Conservation (phyloP, 805 yeast genomes). For the Ogataea saltuana region DNA sequence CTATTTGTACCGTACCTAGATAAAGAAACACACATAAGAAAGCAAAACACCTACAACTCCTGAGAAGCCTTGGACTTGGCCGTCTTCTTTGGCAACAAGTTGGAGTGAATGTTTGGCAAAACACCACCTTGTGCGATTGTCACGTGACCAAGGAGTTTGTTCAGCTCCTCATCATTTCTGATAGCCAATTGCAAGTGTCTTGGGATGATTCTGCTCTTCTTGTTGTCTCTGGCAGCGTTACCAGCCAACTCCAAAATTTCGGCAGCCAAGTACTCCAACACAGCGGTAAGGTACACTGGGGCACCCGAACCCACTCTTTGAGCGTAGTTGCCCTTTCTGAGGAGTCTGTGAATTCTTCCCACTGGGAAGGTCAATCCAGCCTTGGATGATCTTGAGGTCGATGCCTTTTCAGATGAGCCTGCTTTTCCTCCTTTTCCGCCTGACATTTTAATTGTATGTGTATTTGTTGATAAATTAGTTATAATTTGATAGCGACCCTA, state of each 20-base stretch:
- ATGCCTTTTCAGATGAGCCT: conserved; percentile 90
- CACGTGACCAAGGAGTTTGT: conserved; percentile 88
- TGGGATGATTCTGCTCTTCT: conserved; percentile 98
- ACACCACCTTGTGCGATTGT: conserved; percentile 99
- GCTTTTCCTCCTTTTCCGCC: conserved; percentile 93
- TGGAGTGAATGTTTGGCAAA: conserved; percentile 93
- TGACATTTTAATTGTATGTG: conserved; percentile 37
- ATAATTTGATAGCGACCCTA: background rate
- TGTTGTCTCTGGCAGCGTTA: conserved; percentile 98
- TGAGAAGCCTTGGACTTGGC: conserved; percentile 57
- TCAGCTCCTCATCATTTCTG: conserved; percentile 98
- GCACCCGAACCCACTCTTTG: conserved; percentile 99
- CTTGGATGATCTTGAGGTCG: conserved; percentile 97
- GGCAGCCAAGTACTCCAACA: conserved; percentile 94
- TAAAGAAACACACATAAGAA: conserved; percentile 10
- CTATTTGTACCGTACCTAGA: conserved; percentile 13
- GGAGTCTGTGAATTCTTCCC: conserved; percentile 96
- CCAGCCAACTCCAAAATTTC: conserved; percentile 98
- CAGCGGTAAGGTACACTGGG: conserved; percentile 96
- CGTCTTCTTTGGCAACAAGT: conserved; percentile 70
- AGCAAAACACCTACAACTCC: conserved; percentile 45
- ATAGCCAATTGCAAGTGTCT: conserved; percentile 98
- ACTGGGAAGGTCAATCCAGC: conserved; percentile 99
- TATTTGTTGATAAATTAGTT: conserved; percentile 1
- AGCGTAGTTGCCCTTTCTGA: conserved; percentile 97